These are phyloP conservation scores for Globisporangium yorkense DNA, from an alignment of 352 stramenopile genomes.

Conservation along the genomic window DNA sequence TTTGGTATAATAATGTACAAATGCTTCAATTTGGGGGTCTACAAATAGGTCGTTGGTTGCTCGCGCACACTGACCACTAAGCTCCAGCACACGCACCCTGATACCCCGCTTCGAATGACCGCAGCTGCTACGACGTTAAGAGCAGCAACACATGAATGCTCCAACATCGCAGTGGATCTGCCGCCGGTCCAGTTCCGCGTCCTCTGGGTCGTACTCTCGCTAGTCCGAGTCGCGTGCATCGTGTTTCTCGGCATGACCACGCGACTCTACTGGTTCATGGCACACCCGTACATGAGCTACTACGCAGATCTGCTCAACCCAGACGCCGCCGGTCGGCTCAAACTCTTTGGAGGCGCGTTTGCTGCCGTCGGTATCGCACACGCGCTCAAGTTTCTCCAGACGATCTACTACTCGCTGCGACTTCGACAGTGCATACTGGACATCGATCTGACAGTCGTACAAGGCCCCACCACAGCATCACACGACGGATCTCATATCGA, in stretches of 20 bases:
- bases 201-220: neutral
- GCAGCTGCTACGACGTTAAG: neutral
- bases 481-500: neutral
- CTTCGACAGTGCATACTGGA: constrained; percentile 1
- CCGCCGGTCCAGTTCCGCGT: constrained; percentile 16
- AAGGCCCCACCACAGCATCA: neutral
- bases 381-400: constrained; percentile 9
- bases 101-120: neutral
- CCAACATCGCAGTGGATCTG: constrained; percentile 21
- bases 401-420: constrained; percentile 5
- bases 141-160: neutral
- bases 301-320: constrained; percentile 29
- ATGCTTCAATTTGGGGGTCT: too few relatives aligned
- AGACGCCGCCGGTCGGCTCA: constrained; percentile 13
- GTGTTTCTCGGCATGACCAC: constrained; percentile 16
- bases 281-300: constrained; percentile 33
- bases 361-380: constrained; percentile 18
- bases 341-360: constrained; percentile 15
- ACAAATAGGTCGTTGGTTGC: too few relatives aligned
- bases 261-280: constrained; percentile 24
- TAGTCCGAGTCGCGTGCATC: constrained; percentile 7
- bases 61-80: too few relatives aligned
- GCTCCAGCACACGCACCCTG: neutral
- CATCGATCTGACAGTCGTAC: neutral
- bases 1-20: too few relatives aligned